A percentile compares a stretch with the other conserved stretches of the same genome.
Evolutionary conservation across 2,329 filamentous ascomycete species (phyloP).

Genomic region (Periconia macrospinosa): DNA sequence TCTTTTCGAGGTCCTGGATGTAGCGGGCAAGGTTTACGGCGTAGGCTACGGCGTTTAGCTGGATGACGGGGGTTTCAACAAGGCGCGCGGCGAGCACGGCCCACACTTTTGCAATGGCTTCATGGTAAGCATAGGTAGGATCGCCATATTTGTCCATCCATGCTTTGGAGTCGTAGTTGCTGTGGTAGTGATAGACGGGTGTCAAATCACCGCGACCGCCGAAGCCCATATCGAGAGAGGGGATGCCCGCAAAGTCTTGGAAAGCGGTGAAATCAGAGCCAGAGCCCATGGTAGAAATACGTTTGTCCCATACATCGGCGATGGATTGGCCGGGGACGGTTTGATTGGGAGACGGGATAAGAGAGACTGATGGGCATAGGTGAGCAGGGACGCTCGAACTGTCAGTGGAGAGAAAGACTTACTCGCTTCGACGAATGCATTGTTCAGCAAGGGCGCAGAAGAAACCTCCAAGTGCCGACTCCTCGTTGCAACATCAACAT

Average conservation of each 20-base stretch:
- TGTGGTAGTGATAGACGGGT: conserved; percentile 75
- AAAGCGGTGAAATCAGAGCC: conserved; percentile 57
- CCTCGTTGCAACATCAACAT: conserved; percentile 75
- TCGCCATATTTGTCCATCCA: conserved; percentile 86
- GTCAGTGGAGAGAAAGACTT: conserved; percentile 7
- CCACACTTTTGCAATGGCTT: conserved; percentile 51
- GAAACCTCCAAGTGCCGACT: conserved; percentile 66
- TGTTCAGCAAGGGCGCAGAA: conserved; percentile 76
- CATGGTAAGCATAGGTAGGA: conserved; percentile 60
- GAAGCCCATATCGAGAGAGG: conserved; percentile 53
- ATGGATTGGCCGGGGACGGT: conserved; percentile 70
- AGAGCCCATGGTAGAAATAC: conserved; percentile 58
- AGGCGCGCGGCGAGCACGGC: conserved; percentile 50
- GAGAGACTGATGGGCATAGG: conserved; percentile 17
- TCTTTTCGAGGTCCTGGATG: conserved; percentile 43
- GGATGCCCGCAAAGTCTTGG: conserved; percentile 56
- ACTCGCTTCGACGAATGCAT: conserved; percentile 68
- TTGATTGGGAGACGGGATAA: conserved; percentile 65
- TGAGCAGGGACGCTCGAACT: conserved; percentile 12
- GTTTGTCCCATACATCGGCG: conserved; percentile 61
- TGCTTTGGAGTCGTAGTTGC: conserved; percentile 80
- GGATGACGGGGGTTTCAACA: conserved; percentile 51
- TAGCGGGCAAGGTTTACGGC: conserved; percentile 46
- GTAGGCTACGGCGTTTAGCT: conserved; percentile 53
- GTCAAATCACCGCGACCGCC: conserved; percentile 32